A percentile compares a stretch with the other conserved stretches of the same genome.
Conservation (phyloP, 2,329 filamentous ascomycete genomes). For the Claviceps humidiphila region DNA sequence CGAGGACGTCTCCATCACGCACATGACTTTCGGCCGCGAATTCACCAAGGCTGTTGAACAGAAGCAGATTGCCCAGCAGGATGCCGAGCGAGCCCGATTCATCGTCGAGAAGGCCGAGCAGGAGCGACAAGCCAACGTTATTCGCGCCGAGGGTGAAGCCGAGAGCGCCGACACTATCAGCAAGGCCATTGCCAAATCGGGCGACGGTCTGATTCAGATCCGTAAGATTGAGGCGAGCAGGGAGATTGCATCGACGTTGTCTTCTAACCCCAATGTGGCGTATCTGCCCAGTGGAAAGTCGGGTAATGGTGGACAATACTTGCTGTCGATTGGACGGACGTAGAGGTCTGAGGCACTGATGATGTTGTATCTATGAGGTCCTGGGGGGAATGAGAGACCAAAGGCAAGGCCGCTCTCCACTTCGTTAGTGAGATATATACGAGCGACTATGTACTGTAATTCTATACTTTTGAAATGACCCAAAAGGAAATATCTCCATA, state of each 20-base stretch:
- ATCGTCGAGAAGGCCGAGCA: conserved; percentile 98
- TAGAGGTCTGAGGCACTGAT: conserved; percentile 1
- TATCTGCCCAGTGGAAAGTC: conserved; percentile 74
- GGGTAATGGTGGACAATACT: conserved; percentile 37
- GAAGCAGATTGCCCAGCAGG: conserved; percentile 99
- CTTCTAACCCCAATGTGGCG: conserved; percentile 85
- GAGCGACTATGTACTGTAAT: conserved; percentile 21
- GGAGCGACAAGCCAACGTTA: conserved; percentile 96
- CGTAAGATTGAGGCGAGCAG: conserved; percentile 92
- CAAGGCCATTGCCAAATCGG: conserved; percentile 83
- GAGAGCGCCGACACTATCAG: conserved; percentile 92
- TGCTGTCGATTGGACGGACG: conserved; percentile 37
- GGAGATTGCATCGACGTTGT: conserved; percentile 85
- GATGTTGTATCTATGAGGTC: conserved; percentile 7
- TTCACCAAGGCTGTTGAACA: conserved; percentile 98
- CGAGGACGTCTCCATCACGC: conserved; percentile 96
- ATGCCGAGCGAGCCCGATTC: conserved; percentile 92
- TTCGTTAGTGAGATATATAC: conserved; percentile 10
- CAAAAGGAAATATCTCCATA: neutral
- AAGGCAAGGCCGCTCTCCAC: conserved; percentile 1
- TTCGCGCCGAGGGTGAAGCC: conserved; percentile 93
- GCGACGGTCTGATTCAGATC: conserved; percentile 90
- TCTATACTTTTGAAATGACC: conserved; percentile 16
- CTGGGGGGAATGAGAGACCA: neutral
- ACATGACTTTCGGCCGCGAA: conserved; percentile 99